A percentile compares a stretch with the other conserved stretches of the same genome.
Evolutionary conservation across 208 protist genomes (phyloP).

Genomic region (Porcisia deanei): DNA sequence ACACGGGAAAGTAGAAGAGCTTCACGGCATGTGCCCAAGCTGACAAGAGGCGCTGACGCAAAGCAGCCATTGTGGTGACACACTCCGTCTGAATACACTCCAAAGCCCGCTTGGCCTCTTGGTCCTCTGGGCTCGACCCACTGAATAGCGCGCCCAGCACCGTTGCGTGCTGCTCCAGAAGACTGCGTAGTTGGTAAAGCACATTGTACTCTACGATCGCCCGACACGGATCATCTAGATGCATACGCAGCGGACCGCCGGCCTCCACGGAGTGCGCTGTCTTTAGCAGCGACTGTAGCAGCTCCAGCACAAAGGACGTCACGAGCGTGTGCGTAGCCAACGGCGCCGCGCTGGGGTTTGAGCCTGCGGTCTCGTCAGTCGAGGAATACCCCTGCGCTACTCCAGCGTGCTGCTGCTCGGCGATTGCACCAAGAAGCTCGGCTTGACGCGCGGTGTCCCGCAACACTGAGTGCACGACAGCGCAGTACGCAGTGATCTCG

Average conservation of each 20-base stretch:
- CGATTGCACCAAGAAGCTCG: slow-evolving; percentile 48
- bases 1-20: slow-evolving; percentile 27
- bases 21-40: slow-evolving; percentile 18
- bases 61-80: slow-evolving; percentile 9
- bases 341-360: not conserved
- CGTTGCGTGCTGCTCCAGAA: slow-evolving; percentile 33
- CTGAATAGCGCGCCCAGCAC: slow-evolving; percentile 22
- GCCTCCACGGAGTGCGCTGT: slow-evolving; percentile 24
- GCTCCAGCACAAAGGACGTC: slow-evolving; percentile 11
- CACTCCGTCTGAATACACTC: slow-evolving; percentile 19
- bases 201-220: slow-evolving; percentile 54
- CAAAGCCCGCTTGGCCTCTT: not conserved
- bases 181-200: slow-evolving; percentile 41
- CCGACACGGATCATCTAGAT: slow-evolving; percentile 59
- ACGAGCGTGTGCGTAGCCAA: not conserved
- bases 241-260: slow-evolving; percentile 25
- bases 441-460: slow-evolving; percentile 52
- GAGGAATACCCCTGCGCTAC: not conserved
- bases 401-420: slow-evolving; percentile 25
- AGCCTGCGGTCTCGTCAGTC: not conserved
- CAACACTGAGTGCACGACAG: slow-evolving; percentile 40
- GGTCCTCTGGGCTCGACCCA: not conserved
- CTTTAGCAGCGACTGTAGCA: slow-evolving; percentile 48
- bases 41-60: slow-evolving; percentile 23
- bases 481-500: slow-evolving; percentile 53